A percentile compares a stretch with the other conserved stretches of the same genome.
These are phyloP conservation scores for Metschnikowia kunwiensis DNA, from an alignment of 805 yeast genomes.

Conservation along the genomic window DNA sequence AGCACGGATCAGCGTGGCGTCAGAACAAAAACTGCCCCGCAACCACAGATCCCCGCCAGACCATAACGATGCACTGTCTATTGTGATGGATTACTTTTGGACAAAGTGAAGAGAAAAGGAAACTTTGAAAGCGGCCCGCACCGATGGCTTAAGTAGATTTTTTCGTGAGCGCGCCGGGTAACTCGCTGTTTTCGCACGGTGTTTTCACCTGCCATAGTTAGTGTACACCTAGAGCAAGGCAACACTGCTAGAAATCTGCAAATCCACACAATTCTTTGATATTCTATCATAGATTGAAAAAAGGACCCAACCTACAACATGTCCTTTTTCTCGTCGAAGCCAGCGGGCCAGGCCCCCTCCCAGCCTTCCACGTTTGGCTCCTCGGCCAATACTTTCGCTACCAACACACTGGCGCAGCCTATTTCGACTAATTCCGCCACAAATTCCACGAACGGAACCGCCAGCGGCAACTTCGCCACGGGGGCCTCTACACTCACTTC, in stretches of 20 bases:
- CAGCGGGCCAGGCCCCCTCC: constrained; percentile 1
- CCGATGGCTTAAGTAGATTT: constrained; percentile 9
- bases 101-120: constrained; percentile 47
- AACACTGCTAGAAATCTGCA: too few species aligned
- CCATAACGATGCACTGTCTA: constrained; percentile 60
- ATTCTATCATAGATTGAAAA: too few species aligned
- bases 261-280: too few species aligned
- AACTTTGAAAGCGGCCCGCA: neutral
- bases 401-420: constrained; percentile 8
- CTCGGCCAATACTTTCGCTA: constrained; percentile 11
- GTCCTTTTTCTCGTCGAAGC: constrained; percentile 2
- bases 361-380: constrained; percentile 12
- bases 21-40: constrained; percentile 33
- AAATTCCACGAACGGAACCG: neutral
- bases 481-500: neutral
- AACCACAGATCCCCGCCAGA: constrained; percentile 17
- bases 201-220: too few species aligned
- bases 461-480: neutral
- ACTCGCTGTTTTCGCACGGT: constrained; percentile 8
- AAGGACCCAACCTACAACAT: too few species aligned
- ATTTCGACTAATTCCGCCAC: constrained; percentile 9
- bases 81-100: constrained; percentile 65
- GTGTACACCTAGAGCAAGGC: too few species aligned
- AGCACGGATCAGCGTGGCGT: constrained; percentile 15
- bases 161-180: constrained; percentile 16